Percentiles rank a stretch among this genome's conserved stretches.
phyloP scores from a whole-genome alignment of 225 moss, liverwort and hornwort species.

The Straminergon stramineum region DNA sequence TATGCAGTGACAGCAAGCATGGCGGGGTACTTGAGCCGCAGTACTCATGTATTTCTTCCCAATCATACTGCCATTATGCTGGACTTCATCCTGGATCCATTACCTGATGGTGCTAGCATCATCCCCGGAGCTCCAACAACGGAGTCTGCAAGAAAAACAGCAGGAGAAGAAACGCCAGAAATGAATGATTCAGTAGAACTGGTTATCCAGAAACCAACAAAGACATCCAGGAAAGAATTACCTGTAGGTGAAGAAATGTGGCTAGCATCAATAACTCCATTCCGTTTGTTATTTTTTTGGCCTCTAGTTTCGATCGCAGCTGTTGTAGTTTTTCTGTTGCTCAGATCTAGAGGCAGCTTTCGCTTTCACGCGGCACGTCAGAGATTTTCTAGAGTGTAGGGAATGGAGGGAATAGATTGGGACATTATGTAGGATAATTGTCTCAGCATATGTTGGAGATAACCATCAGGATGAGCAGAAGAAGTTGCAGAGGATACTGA shows the following conservation, averaged over 20 bases:
- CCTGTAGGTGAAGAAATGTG: not conserved
- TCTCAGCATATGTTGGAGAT: not conserved
- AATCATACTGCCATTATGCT: slow-evolving; percentile 28
- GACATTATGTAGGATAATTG: not conserved
- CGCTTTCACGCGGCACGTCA: slow-evolving; percentile 7
- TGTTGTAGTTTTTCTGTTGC: slow-evolving; percentile 13
- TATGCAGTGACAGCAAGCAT: slow-evolving; percentile 70
- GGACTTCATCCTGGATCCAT: slow-evolving; percentile 69
- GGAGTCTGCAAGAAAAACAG: not conserved
- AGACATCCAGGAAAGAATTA: slow-evolving; percentile 11
- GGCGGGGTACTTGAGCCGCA: slow-evolving; percentile 44
- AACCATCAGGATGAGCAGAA: not conserved
- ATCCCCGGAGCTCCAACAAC: not conserved
- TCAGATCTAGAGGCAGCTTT: not conserved
- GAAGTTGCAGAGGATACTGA: not conserved
- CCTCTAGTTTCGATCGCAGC: not conserved
- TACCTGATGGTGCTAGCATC: not conserved
- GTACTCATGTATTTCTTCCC: slow-evolving; percentile 28
- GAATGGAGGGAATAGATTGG: not conserved
- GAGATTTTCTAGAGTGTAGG: not conserved
- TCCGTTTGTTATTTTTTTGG: slow-evolving; percentile 5
- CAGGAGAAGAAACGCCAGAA: not conserved
- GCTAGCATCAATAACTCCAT: not conserved
- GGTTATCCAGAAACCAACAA: not conserved
- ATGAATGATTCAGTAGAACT: not conserved